These are phyloP conservation scores for Podila horticola DNA, from an alignment of 192 early-diverging fungal genomes.

Conservation along the genomic window DNA sequence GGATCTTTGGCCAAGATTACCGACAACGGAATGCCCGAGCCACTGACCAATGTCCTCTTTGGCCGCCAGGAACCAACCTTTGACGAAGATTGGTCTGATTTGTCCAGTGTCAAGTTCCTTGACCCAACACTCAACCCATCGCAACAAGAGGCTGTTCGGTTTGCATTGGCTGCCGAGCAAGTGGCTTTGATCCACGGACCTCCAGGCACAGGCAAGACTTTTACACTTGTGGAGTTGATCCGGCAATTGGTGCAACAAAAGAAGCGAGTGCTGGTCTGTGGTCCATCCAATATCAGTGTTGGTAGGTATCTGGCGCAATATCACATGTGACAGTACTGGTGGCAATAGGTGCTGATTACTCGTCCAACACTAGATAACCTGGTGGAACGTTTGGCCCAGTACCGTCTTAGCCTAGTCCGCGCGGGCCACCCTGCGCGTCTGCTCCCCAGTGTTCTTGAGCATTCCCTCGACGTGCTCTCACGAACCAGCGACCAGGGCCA, in stretches of 20 bases:
- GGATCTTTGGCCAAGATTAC: slow-evolving; percentile 43
- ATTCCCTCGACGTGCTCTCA: slow-evolving; percentile 77
- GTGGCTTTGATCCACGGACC: slow-evolving; percentile 87
- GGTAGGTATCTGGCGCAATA: slow-evolving; percentile 52
- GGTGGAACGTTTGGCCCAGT: slow-evolving; percentile 77
- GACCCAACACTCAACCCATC: slow-evolving; percentile 74
- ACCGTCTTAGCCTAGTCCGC: slow-evolving; percentile 74
- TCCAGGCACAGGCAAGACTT: slow-evolving; percentile 92
- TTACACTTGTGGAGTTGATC: slow-evolving; percentile 87
- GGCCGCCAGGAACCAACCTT: slow-evolving; percentile 50
- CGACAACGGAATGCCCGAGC: slow-evolving; percentile 16
- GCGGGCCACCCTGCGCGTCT: slow-evolving; percentile 90
- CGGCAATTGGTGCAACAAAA: slow-evolving; percentile 72
- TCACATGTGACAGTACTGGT: no score
- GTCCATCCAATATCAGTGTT: slow-evolving; percentile 88
- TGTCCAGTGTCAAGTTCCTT: slow-evolving; percentile 56
- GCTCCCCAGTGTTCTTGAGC: slow-evolving; percentile 70
- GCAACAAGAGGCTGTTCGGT: slow-evolving; percentile 76
- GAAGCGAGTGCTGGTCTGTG: slow-evolving; percentile 85
- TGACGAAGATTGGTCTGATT: slow-evolving; percentile 14
- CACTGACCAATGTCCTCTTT: slow-evolving; percentile 58
- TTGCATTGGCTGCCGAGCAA: slow-evolving; percentile 68
- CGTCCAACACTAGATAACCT: slow-evolving; percentile 72
- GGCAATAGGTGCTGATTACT: no score
- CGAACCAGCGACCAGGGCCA: slow-evolving; percentile 74